Base-by-base conservation (phyloP, 2,329 filamentous ascomycete species). In the Stenocarpella maydis region DNA sequence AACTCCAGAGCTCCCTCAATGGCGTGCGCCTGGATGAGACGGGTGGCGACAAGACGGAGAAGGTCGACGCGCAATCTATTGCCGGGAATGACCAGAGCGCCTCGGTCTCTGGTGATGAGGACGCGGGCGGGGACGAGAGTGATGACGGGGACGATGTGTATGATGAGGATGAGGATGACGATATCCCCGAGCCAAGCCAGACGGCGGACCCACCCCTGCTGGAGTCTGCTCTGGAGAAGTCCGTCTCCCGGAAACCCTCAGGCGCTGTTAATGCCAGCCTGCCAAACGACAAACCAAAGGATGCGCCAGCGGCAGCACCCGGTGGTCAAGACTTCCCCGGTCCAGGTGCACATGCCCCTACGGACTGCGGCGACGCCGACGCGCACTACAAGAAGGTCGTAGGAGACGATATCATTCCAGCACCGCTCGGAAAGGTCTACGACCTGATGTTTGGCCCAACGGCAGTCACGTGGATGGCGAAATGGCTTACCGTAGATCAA, bases 381-480 rank as follows among this genome's bases (percentile, higher is more conserved):
- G 87, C 88, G 12, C 96, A 98, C 78, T 98, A 94, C 76, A 93
- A 98, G 72, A 94, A 92, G 77, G 81, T 92, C 2, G 84, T 98
- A 49, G 95, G 92, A 55, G 95, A 99, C 78, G 95, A 97, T 52
- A 83, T 92, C 4, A 91, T 99, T 61, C 87, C 91, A 0, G 96
- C 95, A 2, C 96, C 96, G 0, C 83, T 99, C 1, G 96, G 96
- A 65, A 97, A 97, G 78, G 90, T 98, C 37, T 99, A 97, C 79
- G 92, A 89, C 72, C 82, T 97, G 68, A 87, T 97, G 74, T 99
- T 98, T 76, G 96, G 97, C 0, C 88, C 92, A 2, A 87, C 86
- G 2, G 98, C 95, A 1, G 87, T 89, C 6, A 82, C 86, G 0
- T 99, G 95, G 81, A 94, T 99, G 88, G 85, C 87, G 15, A 96